Base-by-base conservation (phyloP, 2,329 filamentous ascomycete genomes). In the Pseudovirgaria hyperparasitica region DNA sequence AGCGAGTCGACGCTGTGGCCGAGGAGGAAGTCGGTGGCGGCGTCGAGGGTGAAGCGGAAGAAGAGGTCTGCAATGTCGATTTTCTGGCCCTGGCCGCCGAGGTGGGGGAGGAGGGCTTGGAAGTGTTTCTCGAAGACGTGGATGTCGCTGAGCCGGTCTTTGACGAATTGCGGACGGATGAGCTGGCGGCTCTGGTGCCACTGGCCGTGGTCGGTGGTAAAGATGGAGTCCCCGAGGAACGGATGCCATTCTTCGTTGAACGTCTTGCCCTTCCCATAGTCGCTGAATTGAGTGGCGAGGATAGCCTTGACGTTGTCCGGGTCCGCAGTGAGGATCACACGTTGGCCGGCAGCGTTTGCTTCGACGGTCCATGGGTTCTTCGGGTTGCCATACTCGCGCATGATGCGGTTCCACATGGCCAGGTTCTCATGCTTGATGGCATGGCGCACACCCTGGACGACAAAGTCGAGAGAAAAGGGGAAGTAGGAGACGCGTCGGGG, bases 231-330 rank as follows among this genome's bases (percentile, higher is more conserved):
- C 14, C 79, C 80, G 12, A 92, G 59, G 36, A 82, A 92, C 9
- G 74, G 70, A 31, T 70, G 64, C 77, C 79, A 92, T 27, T 85
- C 76, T 6, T 54, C 40, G 41, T 86, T 76, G 56, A 92, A 92
- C 13, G 62, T 54, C 35, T 72, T 56, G 5, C 85, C 84, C 49
- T 93, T 85, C 41, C 85, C 86, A 46, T 76, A 94, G 45, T 92
- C 81, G 21, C 58, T 57, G 46, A 94, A 94, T 46, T 93, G 82
- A 2, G 77, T 79, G 0, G 85, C 81, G n/a, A 94, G 63, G 13
- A 94, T 67, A 5, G 86, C 82, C 52, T 93, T 92, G 59, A 92
- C 79, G 47, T 93, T 93, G 44, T 92, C 82, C 1, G 80, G 79
- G 39, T 93, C 84, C 5, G 70, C 70, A 0, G 86, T 93, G 44